These are phyloP conservation scores for Dactylellina parvicollis DNA, from an alignment of 2,329 filamentous ascomycete species.

Conservation along the genomic window DNA sequence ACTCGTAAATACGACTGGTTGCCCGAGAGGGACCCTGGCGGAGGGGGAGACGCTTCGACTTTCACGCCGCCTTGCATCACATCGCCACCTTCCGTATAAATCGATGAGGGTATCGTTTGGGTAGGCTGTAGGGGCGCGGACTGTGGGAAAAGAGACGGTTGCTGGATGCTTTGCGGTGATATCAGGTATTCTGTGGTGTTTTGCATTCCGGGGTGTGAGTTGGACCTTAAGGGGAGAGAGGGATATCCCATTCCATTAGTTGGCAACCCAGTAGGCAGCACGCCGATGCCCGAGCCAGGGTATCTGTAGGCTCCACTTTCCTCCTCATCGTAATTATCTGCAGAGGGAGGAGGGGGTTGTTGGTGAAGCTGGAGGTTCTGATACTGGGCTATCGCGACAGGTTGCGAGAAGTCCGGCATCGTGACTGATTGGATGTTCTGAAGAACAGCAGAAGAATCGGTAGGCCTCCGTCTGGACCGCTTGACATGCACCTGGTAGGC, in stretches of 20 bases:
- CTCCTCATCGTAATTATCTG: slow-evolving; percentile 50
- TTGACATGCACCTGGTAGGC: slow-evolving; percentile 46
- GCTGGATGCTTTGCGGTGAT: slow-evolving; percentile 48
- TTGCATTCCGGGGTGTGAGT: slow-evolving; percentile 49
- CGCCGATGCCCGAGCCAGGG: slow-evolving; percentile 50
- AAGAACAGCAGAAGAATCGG: slow-evolving; percentile 17
- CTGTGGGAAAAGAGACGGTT: slow-evolving; percentile 46
- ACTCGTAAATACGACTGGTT: slow-evolving; percentile 57
- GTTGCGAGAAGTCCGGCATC: slow-evolving; percentile 50
- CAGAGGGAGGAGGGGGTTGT: slow-evolving; percentile 49
- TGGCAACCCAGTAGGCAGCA: slow-evolving; percentile 49
- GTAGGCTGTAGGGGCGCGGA: slow-evolving; percentile 29
- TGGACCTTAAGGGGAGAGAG: slow-evolving; percentile 53
- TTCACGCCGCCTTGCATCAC: slow-evolving; percentile 52
- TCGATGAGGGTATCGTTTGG: slow-evolving; percentile 51
- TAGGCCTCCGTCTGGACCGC: slow-evolving; percentile 33
- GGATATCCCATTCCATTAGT: slow-evolving; percentile 52
- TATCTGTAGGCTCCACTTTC: slow-evolving; percentile 53
- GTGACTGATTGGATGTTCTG: slow-evolving; percentile 33
- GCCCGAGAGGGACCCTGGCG: slow-evolving; percentile 20
- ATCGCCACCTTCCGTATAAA: slow-evolving; percentile 51
- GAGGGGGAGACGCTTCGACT: slow-evolving; percentile 48
- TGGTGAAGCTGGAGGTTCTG: slow-evolving; percentile 53
- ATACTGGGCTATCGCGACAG: slow-evolving; percentile 53
- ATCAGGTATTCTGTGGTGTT: slow-evolving; percentile 52